Base-by-base conservation (phyloP, 164 flowering plant species). In the Tetrastigma voinierianum region DNA sequence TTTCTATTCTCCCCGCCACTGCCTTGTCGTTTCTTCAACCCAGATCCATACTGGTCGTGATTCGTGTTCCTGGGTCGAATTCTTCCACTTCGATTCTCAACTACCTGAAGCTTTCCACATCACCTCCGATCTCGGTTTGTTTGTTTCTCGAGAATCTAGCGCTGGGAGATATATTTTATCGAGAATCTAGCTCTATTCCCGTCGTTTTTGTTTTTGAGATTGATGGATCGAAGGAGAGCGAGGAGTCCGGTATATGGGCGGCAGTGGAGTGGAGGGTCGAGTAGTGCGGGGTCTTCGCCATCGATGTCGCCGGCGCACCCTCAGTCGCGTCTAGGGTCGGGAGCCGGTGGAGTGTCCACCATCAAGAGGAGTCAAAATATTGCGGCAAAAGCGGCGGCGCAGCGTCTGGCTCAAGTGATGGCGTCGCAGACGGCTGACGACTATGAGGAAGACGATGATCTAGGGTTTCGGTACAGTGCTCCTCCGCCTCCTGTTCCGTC, bases 311-410 rank as follows among this genome's bases (percentile, higher is more conserved):
- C 93, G 65, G 96, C 95, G 14, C 90, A 84, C 56, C 84, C 88
- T 3, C 72, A 62, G 17, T 74, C 87, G 1, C 74, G 89, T 46
- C 65, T 74, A 10, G 70, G 57, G 15, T 69, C 78, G 21, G 60
- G 72, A 9, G 62, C 72, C 52, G 24, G 59, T 19, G 91, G 87
- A 4, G 32, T 81, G 53, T 90, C 98, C 15, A 88, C 84, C 62
- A 66, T 96, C 51, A 96, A 93, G 85, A 78, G 96, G 70, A 86
- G 88, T 1, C 98, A 90, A 78, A 93, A 93, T 76, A 85, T 90
- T 1, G 98, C 98, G 4, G 97, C 98, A 0, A 92, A 95, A 66
- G 96, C 96, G 6, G 99, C 99, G 0, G 97, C 99, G 1, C 90
- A 83, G 74, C 84, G 97, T 9, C 80, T 96, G 4, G 99, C 99